Conservation (phyloP, 164 flowering plant genomes). For the Macadamia integrifolia region DNA sequence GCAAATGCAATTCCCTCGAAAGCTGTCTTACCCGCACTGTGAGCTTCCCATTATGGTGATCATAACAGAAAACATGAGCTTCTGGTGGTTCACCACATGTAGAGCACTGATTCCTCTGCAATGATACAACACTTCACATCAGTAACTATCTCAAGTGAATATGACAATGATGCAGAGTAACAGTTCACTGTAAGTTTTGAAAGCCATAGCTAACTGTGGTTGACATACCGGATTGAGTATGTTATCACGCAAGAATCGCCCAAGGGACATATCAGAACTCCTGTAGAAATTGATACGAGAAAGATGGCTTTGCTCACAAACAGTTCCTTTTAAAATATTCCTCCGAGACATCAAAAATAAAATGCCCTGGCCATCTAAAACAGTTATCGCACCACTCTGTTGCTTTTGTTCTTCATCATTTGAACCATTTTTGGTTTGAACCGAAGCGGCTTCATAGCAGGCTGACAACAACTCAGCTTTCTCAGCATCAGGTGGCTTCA, state of each 20-base stretch:
- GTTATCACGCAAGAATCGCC: conserved; percentile 56
- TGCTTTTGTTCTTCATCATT: conserved; percentile 22
- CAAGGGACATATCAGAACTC: conserved; percentile 82
- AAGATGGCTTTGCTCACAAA: conserved; percentile 74
- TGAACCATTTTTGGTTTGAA: conserved; percentile 11
- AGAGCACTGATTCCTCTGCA: conserved; percentile 55
- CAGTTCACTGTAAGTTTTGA: not conserved
- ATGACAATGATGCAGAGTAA: not conserved
- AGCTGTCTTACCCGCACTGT: conserved; percentile 57
- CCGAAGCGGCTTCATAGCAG: conserved; percentile 21
- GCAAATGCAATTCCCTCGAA: conserved; percentile 35
- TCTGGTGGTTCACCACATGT: conserved; percentile 61
- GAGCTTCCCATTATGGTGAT: conserved; percentile 68
- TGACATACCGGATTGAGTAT: conserved; percentile 74
- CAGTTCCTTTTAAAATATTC: conserved; percentile 45
- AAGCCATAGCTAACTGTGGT: conserved; percentile 7
- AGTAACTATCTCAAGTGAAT: conserved; percentile 8
- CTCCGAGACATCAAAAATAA: conserved; percentile 72
- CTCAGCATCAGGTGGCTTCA: conserved; percentile 22
- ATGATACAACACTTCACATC: conserved; percentile 15
- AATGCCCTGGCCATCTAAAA: conserved; percentile 69
- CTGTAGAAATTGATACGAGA: conserved; percentile 84
- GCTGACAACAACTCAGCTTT: conserved; percentile 13
- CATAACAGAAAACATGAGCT: conserved; percentile 72
- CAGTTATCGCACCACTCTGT: conserved; percentile 32